phyloP scores from a whole-genome alignment of 441 rosid genomes.

The Oxalis stricta region DNA sequence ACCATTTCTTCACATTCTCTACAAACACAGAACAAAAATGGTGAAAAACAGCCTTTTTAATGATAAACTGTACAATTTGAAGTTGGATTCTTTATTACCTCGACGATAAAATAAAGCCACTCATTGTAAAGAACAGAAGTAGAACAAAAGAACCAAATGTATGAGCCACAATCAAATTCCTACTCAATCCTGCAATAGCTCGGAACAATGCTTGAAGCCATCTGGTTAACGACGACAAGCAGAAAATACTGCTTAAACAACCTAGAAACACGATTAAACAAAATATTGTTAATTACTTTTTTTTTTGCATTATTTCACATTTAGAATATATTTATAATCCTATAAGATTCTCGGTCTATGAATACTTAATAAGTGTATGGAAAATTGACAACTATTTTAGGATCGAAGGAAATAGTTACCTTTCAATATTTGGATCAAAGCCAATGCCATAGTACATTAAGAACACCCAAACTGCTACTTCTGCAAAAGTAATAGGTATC shows the following conservation, averaged over 20 bases:
- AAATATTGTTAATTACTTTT: too few species aligned
- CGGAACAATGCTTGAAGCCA: slow-evolving; percentile 63
- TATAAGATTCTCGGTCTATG: too few species aligned
- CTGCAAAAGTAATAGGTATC: slow-evolving; percentile 44
- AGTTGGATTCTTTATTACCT: slow-evolving; percentile 18
- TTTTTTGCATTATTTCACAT: slow-evolving; percentile 1
- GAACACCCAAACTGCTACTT: slow-evolving; percentile 51
- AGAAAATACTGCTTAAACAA: slow-evolving; percentile 47
- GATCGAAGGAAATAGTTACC: too few species aligned
- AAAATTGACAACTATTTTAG: neutral
- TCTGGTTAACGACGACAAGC: slow-evolving; percentile 39
- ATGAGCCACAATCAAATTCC: slow-evolving; percentile 56
- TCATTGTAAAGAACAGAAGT: slow-evolving; percentile 34
- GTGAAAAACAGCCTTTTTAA: neutral
- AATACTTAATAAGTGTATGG: neutral
- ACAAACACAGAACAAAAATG: slow-evolving; percentile 1
- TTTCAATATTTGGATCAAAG: slow-evolving; percentile 44
- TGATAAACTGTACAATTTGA: neutral
- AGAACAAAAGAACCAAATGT: slow-evolving; percentile 54
- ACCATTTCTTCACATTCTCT: slow-evolving; percentile 53
- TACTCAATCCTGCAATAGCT: slow-evolving; percentile 39
- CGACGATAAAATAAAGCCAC: slow-evolving; percentile 56
- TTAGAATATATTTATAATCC: neutral
- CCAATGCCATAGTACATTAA: slow-evolving; percentile 61
- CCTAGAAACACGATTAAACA: slow-evolving; percentile 30